phyloP scores from a whole-genome alignment of 306 rosid genomes.

The Cicer cuneatum region DNA sequence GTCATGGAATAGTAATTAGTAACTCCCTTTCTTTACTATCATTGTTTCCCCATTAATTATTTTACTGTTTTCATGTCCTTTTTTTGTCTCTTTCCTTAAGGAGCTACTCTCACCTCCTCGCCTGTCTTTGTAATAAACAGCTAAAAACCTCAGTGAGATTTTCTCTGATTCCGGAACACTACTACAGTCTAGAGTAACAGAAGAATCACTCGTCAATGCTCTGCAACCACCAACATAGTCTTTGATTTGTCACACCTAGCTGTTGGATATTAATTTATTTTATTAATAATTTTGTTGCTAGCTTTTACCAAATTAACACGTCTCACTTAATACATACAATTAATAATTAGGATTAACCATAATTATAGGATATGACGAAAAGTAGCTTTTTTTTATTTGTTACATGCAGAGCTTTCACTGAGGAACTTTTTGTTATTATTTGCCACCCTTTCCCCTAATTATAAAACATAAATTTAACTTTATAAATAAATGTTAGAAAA shows the following conservation, averaged over 20 bases:
- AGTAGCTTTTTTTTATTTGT: background rate
- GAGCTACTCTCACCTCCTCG: background rate
- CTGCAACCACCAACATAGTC: background rate
- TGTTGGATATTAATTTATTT: no score
- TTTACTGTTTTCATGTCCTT: conserved; percentile 34
- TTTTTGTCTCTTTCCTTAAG: conserved; percentile 44
- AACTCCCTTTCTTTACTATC: conserved; percentile 24
- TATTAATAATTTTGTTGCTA: no score
- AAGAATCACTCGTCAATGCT: conserved; percentile 23
- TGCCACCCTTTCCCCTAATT: background rate
- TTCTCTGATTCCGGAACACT: conserved; percentile 47
- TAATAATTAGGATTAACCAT: background rate
- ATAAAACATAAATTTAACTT: no score
- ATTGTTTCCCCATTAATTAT: conserved; percentile 42
- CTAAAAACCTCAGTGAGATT: conserved; percentile 54
- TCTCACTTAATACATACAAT: no score
- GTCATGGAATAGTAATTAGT: conserved; percentile 16
- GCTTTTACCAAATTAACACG: no score
- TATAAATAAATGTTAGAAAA: no score
- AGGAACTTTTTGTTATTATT: background rate
- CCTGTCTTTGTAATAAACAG: conserved; percentile 23
- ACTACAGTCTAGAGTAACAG: conserved; percentile 38
- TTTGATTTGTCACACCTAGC: no score
- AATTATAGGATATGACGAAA: background rate
- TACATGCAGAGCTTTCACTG: background rate